Evolutionary conservation across 2,329 filamentous ascomycete species (phyloP), one percentile per base, ranked within the genome.

Genomic region (Corinectria fuckeliana): DNA sequence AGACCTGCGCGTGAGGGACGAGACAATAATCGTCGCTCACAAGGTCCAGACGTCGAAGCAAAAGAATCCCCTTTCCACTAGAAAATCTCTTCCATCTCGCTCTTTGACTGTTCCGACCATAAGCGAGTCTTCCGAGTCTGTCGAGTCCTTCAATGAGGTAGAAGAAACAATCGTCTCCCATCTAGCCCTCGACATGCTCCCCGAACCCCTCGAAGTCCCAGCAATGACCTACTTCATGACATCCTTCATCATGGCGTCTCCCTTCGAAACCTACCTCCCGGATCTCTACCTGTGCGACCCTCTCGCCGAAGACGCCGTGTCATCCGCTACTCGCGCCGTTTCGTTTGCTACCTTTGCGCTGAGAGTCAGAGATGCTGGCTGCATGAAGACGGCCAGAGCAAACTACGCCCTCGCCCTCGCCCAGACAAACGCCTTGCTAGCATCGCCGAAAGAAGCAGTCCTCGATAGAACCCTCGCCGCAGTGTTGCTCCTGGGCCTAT

Each of bases 401-500:
- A 58, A 61, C 20, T 72, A 72, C 28, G 61, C 69, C 8, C 32
- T 41, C 10, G 66, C 67, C 3, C 38, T 70, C n/a, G 21, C 21
- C 6, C 63, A 56, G 10, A 64, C 62, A 25, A 70, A 67, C 25
- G 48, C 53, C 0, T 30, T 58, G 10, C 60, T 72, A 1, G 50
- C 61, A 10, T 63, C 56, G 3, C 56, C 65, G 3, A 44, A 53
- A 25, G 58, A 53, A 5, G 69, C 69, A 2, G 23, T 71, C 3
- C 58, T 68, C 13, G 69, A 72, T 38, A 51, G 60, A 6, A 72
- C 69, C 0, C 64, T 72, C 2, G 69, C 64, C 8, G 64, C 68
- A 4, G 69, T 72, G n/a, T 56, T 72, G 8, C 56, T 71, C 2
- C 55, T 72, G n/a, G 70, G 66, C 9, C 56, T 71, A 9, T 72